Base-by-base conservation (phyloP, 768 basidiomycete species). In the Filobasidium floriforme region DNA sequence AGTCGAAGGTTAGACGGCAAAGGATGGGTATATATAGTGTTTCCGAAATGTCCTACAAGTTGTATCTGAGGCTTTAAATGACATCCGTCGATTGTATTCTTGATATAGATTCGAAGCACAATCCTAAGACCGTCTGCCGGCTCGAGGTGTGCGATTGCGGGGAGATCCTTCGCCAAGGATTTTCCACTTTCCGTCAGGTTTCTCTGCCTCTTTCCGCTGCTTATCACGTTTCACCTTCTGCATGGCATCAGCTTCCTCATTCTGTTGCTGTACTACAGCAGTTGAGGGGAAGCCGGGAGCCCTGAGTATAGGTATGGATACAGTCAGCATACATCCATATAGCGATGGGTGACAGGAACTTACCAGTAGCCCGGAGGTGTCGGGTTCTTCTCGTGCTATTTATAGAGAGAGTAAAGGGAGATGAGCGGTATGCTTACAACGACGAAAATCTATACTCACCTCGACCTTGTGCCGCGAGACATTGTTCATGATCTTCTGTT, bases 271-370 rank as follows among this genome's bases (percentile, higher is more conserved):
- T 18, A 85, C 86, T 18, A 85, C 86, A 73, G 90, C 85, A 76
- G 93, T 92, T 3, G 92, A 92, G 69, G 82, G 92, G 75, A 97
- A 93, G 1, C 88, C 90, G 65, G 93, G 92, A 64, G 87, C 82
- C 89, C 66, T 65, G 19, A 5, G 22, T 14, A n/a, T n/a, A n/a
- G 32, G 32, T 37, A 37, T 9, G 9, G 9, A 12, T 41, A 66
- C 19, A 26, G 12, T 6, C 18, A 26, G 11, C 18, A 7, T 19
- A 37, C 9, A 28, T 52, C 26, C 29, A 32, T 19, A 24, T 18
- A 22, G 55, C 29, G 14, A 59, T 59, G 4, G 18, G 6, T 41
- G 41, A 26, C 24, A 57, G 46, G 12, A 32, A 24, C 44, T 62
- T 67, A 72, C 73, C 91, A 93, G 78, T 89, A 94, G 18, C 85